Conservation (phyloP, 441 rosid genomes). For the Geranium incanum region DNA sequence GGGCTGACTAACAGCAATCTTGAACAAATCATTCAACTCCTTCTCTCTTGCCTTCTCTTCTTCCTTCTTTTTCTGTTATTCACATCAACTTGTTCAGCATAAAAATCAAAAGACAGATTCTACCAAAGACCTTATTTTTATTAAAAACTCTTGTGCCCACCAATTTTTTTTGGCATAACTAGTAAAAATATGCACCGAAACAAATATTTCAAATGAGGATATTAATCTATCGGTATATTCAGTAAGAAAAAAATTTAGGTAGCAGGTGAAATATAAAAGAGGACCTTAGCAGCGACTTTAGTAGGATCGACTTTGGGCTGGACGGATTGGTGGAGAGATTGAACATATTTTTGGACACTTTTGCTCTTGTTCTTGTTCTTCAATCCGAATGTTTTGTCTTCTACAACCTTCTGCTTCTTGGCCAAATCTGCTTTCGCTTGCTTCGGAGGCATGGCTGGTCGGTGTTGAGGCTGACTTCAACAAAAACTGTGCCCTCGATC, state of each 20-base stretch:
- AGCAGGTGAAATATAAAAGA: neutral
- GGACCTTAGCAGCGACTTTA: constrained; percentile 68
- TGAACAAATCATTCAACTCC: constrained; percentile 83
- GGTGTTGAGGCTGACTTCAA: neutral
- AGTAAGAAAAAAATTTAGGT: neutral
- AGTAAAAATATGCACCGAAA: neutral
- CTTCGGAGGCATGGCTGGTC: constrained; percentile 69
- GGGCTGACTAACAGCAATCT: constrained; percentile 87
- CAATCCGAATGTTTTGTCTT: constrained; percentile 91
- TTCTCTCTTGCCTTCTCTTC: constrained; percentile 81
- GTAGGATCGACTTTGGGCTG: constrained; percentile 64
- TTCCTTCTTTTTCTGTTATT: constrained; percentile 78
- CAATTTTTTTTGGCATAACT: neutral
- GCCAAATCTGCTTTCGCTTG: constrained; percentile 70
- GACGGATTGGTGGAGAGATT: constrained; percentile 68
- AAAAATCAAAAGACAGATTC: neutral
- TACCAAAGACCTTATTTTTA: neutral
- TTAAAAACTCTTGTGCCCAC: neutral
- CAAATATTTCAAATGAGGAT: neutral
- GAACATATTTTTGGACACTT: constrained; percentile 89
- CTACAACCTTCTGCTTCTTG: constrained; percentile 89
- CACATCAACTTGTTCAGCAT: neutral
- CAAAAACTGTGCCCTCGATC: neutral
- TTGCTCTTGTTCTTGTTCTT: constrained; percentile 95
- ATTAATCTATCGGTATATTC: neutral